These are phyloP conservation scores for Theileria luwenshuni DNA, from an alignment of 169 alveolate genomes.

Conservation along the genomic window DNA sequence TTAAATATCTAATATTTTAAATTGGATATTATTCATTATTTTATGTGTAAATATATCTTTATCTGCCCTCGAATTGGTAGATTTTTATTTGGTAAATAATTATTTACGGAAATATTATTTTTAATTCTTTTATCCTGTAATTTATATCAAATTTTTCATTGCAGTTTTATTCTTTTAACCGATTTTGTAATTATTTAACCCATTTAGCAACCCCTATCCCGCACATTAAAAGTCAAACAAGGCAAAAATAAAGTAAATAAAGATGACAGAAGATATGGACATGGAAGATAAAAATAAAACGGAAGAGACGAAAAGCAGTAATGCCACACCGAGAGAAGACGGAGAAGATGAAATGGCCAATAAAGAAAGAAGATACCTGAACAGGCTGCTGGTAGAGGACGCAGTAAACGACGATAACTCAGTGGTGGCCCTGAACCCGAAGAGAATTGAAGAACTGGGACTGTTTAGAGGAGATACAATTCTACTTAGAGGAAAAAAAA, in stretches of 20 bases:
- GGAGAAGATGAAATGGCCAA: too few species aligned
- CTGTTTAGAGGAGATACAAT: constrained; percentile 98
- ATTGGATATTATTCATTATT: not conserved
- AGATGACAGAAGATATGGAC: constrained; percentile 1
- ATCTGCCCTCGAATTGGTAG: not conserved
- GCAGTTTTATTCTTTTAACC: constrained; percentile 8
- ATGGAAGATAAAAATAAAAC: constrained; percentile 7
- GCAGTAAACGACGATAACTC: constrained; percentile 99
- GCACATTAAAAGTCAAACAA: too few species aligned
- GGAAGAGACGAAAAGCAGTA: not conserved
- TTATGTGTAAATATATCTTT: constrained; percentile 6
- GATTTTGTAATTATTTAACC: too few species aligned
- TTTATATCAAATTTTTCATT: not conserved
- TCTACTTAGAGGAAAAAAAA: constrained; percentile 97
- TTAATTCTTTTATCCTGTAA: not conserved
- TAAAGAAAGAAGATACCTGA: constrained; percentile 51
- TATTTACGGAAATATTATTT: not conserved
- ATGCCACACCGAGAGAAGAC: too few species aligned
- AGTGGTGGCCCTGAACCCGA: constrained; percentile 94
- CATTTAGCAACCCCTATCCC: too few species aligned
- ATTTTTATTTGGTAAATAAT: not conserved
- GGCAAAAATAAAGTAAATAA: not conserved
- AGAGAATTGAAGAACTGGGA: constrained; percentile 91
- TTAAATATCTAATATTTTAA: constrained; percentile 5
- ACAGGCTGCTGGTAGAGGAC: constrained; percentile 94